A percentile compares a stretch with the other conserved stretches of the same genome.
These are phyloP conservation scores for Sporothrix curviconia DNA, from an alignment of 2,329 filamentous ascomycete species.

Conservation along the genomic window DNA sequence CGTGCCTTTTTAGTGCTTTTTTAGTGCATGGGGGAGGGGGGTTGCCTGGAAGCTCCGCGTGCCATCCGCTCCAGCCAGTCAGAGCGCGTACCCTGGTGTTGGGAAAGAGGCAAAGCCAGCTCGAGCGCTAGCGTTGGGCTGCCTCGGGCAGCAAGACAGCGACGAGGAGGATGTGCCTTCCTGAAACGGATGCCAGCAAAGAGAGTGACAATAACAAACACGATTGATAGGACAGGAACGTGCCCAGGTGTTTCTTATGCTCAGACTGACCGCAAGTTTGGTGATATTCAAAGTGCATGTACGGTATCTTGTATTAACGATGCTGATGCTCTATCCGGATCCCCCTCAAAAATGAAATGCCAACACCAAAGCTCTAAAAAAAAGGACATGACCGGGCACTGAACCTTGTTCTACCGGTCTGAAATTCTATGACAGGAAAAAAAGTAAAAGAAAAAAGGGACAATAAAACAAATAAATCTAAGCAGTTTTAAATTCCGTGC, in stretches of 20 bases:
- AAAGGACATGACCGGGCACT: not conserved
- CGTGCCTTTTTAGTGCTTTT: no score
- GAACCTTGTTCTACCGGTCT: not conserved
- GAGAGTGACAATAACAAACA: no score
- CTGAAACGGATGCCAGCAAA: no score
- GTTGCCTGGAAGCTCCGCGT: no score
- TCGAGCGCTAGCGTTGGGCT: not conserved
- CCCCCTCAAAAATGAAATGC: no score
- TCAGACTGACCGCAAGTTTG: not conserved
- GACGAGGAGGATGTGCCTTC: not conserved
- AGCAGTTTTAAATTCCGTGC: not conserved
- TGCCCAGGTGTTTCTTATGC: no score
- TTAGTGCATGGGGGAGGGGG: no score
- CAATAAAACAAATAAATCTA: not conserved
- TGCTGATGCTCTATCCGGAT: no score
- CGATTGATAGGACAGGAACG: no score
- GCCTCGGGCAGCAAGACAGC: not conserved
- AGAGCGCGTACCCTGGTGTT: slow-evolving; percentile 5
- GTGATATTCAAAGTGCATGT: no score
- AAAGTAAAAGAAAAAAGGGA: not conserved
- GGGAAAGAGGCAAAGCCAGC: not conserved
- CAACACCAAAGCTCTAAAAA: not conserved
- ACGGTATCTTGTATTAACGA: not conserved
- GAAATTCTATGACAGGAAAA: not conserved
- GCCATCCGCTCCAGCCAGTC: slow-evolving; percentile 5